Base-by-base conservation (phyloP, 1,284 basidiomycete genomes). In the Austroboletus olivaceoglutinosus region DNA sequence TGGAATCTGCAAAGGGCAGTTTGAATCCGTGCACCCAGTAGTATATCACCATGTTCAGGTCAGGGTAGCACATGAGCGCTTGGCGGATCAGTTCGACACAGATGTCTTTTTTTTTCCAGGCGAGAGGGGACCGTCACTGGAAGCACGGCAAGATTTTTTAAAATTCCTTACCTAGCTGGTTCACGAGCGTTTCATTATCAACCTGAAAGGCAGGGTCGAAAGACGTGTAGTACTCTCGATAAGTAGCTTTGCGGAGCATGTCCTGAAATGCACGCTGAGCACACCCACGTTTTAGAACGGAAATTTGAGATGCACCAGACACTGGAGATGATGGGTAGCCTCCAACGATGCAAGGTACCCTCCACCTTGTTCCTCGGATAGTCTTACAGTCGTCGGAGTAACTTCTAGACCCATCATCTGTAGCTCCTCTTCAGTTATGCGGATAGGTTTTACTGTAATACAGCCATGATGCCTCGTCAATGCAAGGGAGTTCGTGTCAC, bases 281-380 rank as follows among this genome's bases (percentile, higher is more conserved):
- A 18, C 5, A n/a, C 16, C n/a, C 15, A 36, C 5, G 4, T 18
- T 7, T 8, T 8, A 6, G 16, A 4, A 16, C 2, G 9, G 16
- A 8, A 18, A 36, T 4, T 5, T 25, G 33, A n/a, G 33, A 16
- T 13, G 16, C 5, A 48, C 47, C 31, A 48, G 40, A 18, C 54
- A 56, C n/a, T 46, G 53, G 23, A 56, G n/a, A 33, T 48, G 40
- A 19, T 55, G 53, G 25, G 47, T 31, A 21, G 33, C 23, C n/a
- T 50, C 47, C 23, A 50, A 25, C 2, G 47, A 37, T 2, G 27
- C 52, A 29, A 55, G 48, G 33, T 49, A 54, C 12, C 52, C 52
- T 8, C 53, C 53, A 6, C 44, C 50, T 21, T 48, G 30, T 23
- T 51, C 46, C 16, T 52, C 50, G 2, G 25, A 43, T 16, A 45